Conservation (phyloP, 495 filamentous ascomycete genomes). For the Jackrogersella multiformis region DNA sequence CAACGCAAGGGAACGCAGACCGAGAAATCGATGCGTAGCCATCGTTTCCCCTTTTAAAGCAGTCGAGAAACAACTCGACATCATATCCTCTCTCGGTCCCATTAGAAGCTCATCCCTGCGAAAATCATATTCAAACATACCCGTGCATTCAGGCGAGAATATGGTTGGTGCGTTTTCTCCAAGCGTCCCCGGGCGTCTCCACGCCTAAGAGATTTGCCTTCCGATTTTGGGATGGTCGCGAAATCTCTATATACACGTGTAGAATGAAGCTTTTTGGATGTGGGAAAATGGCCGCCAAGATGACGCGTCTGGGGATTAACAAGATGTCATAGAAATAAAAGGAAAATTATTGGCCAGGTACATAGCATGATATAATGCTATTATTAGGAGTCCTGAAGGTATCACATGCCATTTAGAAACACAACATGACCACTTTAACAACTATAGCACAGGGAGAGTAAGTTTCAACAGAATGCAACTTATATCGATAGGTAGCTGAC, state of each 20-base stretch:
- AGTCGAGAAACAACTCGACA: not conserved
- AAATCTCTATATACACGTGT: not conserved
- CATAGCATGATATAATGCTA: too few relatives aligned
- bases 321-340: too few relatives aligned
- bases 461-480: too few relatives aligned
- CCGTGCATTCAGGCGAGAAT: slow-evolving; percentile 23
- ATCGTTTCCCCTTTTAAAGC: slow-evolving; percentile 15
- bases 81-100: not conserved
- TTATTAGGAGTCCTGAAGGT: too few relatives aligned
- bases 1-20: slow-evolving; percentile 2
- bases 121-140: slow-evolving; percentile 12
- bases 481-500: too few relatives aligned
- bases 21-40: not conserved
- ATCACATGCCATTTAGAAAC: too few relatives aligned
- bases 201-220: slow-evolving; percentile 30
- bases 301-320: not conserved
- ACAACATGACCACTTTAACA: too few relatives aligned
- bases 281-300: not conserved
- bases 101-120: slow-evolving; percentile 15
- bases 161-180: slow-evolving; percentile 15
- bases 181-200: not conserved
- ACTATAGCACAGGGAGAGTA: too few relatives aligned
- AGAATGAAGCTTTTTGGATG: not conserved
- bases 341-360: too few relatives aligned
- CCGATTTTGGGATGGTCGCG: slow-evolving; percentile 14